Percentiles rank a stretch among this genome's conserved stretches.
Evolutionary conservation across 768 basidiomycete species (phyloP).

Genomic region (Tylopilus rubrobrunneus): DNA sequence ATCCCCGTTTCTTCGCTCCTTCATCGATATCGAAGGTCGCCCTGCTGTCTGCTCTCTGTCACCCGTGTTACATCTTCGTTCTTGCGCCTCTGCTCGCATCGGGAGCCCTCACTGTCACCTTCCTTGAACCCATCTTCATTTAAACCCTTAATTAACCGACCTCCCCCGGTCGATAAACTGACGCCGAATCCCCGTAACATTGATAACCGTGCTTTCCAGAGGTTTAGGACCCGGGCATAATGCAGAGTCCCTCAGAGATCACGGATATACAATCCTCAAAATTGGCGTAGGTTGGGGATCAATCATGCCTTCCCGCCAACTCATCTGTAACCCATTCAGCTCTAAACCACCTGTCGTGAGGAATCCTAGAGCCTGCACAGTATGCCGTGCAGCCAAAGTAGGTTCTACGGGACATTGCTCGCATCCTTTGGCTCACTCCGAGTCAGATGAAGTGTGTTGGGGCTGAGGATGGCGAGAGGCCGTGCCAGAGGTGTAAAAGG

Average conservation of each 20-base stretch:
- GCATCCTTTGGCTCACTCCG: slow-evolving; percentile 14
- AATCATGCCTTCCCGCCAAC: slow-evolving; percentile 5
- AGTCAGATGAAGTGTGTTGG: slow-evolving; percentile 87
- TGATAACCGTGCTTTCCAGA: slow-evolving; percentile 33
- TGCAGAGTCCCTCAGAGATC: slow-evolving; percentile 27
- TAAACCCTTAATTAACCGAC: slow-evolving; percentile 38
- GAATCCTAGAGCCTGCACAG: slow-evolving; percentile 69
- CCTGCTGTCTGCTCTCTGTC: slow-evolving; percentile 11
- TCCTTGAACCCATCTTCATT: slow-evolving; percentile 22
- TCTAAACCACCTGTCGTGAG: slow-evolving; percentile 43
- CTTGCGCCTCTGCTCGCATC: background rate
- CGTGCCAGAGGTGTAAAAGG: slow-evolving; percentile 81
- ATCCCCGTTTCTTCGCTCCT: slow-evolving; percentile 27
- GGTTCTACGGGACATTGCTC: slow-evolving; percentile 12
- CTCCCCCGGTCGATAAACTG: slow-evolving; percentile 39
- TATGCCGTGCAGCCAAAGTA: slow-evolving; percentile 83
- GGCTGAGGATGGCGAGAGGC: slow-evolving; percentile 77
- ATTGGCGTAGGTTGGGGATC: slow-evolving; percentile 18
- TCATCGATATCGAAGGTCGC: slow-evolving; percentile 27
- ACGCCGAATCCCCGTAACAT: slow-evolving; percentile 39
- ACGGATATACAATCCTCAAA: slow-evolving; percentile 31
- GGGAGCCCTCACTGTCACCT: background rate
- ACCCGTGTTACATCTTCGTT: slow-evolving; percentile 2
- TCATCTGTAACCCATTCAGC: slow-evolving; percentile 23
- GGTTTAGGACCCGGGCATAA: slow-evolving; percentile 19